Percentiles rank a stretch among this genome's conserved stretches.
Conservation (phyloP, 1,284 basidiomycete species). For the Heliocybe sulcata region DNA sequence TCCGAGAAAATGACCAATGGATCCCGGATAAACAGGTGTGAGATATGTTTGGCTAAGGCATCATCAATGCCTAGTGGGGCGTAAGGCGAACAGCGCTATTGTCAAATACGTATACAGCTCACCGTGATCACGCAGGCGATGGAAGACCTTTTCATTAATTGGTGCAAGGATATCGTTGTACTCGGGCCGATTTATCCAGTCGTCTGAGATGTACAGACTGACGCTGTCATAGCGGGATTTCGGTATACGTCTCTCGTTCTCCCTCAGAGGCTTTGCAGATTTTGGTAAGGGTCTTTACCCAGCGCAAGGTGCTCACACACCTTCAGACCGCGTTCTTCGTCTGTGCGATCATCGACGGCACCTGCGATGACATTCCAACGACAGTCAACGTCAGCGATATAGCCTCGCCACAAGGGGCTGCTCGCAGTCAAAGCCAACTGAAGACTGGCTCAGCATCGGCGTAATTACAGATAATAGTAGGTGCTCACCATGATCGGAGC, state of each 20-base stretch:
- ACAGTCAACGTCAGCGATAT: constrained; percentile 94
- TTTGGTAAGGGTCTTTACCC: neutral
- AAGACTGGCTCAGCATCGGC: neutral
- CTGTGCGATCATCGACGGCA: constrained; percentile 94
- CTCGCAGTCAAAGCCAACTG: constrained; percentile 92
- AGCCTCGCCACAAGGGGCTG: constrained; percentile 91
- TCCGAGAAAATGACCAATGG: constrained; percentile 95
- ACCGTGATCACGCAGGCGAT: constrained; percentile 72
- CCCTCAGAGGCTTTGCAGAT: constrained; percentile 59
- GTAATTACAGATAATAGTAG: neutral
- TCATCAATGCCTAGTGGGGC: constrained; percentile 72
- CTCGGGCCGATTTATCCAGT: constrained; percentile 82
- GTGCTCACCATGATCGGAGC: constrained; percentile 84
- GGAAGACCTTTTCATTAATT: constrained; percentile 69
- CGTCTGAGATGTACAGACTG: constrained; percentile 87
- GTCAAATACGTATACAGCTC: constrained; percentile 14
- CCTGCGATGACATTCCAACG: constrained; percentile 98
- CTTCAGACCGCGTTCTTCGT: constrained; percentile 88
- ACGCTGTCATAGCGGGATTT: constrained; percentile 98
- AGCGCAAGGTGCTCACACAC: constrained; percentile 25
- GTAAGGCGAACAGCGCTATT: neutral
- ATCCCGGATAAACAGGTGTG: constrained; percentile 97
- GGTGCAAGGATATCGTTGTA: constrained; percentile 91
- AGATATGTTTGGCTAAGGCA: constrained; percentile 84
- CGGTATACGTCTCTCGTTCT: constrained; percentile 74